phyloP scores from a whole-genome alignment of 352 stramenopile genomes.

The Globisporangium spiculum region DNA sequence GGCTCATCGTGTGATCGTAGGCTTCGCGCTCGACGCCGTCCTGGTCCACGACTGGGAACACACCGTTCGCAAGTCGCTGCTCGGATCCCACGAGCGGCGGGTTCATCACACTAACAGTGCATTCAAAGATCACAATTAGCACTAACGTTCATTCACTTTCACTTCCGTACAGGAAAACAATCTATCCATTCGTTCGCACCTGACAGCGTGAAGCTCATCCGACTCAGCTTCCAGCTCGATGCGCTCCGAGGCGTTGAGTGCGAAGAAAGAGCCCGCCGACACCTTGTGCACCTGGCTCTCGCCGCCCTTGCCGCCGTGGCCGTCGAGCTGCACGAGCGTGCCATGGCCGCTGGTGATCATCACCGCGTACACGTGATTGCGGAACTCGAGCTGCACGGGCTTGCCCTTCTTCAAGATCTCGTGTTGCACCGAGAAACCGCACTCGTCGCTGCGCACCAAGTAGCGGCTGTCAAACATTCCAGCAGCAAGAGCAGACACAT shows the following conservation, averaged over 20 bases:
- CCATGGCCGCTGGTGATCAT: constrained; percentile 61
- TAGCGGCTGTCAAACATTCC: constrained; percentile 37
- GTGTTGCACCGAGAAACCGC: constrained; percentile 77
- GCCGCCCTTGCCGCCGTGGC: constrained; percentile 27
- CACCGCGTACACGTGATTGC: constrained; percentile 76
- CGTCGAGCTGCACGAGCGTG: constrained; percentile 50
- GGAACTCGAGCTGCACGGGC: constrained; percentile 57
- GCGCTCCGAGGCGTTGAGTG: constrained; percentile 55
- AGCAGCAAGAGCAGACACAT: neutral
- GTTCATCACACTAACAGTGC: constrained; percentile 62
- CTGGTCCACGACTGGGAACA: constrained; percentile 69
- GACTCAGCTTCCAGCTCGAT: constrained; percentile 49
- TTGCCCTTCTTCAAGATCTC: constrained; percentile 59
- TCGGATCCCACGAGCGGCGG: constrained; percentile 63
- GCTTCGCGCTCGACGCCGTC: constrained; percentile 59
- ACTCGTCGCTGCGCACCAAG: constrained; percentile 65
- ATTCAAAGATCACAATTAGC: neutral
- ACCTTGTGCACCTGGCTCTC: constrained; percentile 38
- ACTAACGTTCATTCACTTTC: neutral
- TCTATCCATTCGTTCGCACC: constrained; percentile 15
- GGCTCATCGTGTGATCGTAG: constrained; percentile 45
- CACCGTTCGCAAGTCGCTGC: constrained; percentile 41
- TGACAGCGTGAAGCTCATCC: constrained; percentile 71
- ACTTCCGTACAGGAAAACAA: neutral
- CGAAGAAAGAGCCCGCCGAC: constrained; percentile 48